A percentile compares a stretch with the other conserved stretches of the same genome.
phyloP scores from a whole-genome alignment of 2,329 filamentous ascomycete genomes.

The Fusarium sacchari region DNA sequence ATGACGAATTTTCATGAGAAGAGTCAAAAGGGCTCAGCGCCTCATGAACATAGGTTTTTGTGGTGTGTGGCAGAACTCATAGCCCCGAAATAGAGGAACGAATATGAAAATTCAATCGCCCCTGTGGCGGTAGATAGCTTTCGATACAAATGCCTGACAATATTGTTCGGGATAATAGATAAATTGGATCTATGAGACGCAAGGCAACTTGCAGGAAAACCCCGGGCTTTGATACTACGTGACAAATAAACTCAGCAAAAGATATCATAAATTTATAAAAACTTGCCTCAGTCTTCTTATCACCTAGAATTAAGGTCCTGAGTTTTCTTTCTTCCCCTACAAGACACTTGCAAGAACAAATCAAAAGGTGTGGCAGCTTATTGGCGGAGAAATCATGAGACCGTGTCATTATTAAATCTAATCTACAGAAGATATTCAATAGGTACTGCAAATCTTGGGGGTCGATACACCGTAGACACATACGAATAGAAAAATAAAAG shows the following conservation, averaged over 20 bases:
- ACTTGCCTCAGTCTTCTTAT: too few relatives aligned
- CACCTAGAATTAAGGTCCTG: too few relatives aligned
- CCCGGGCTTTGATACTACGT: too few relatives aligned
- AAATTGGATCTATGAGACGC: not conserved
- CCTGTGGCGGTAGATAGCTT: not conserved
- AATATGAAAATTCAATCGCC: not conserved
- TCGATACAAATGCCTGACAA: not conserved
- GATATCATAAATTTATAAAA: too few relatives aligned
- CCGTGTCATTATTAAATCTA: conserved; percentile 36
- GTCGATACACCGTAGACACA: conserved; percentile 9
- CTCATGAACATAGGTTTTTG: not conserved
- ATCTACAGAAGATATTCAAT: conserved; percentile 16
- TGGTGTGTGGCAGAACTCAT: not conserved
- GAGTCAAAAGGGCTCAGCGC: not conserved
- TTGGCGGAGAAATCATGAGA: conserved; percentile 7
- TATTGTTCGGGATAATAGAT: not conserved
- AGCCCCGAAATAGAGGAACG: not conserved
- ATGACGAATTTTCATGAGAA: not conserved
- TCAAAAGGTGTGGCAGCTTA: not conserved
- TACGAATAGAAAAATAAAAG: not conserved
- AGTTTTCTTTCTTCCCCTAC: too few relatives aligned
- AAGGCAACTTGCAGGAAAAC: not conserved
- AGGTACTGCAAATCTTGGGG: conserved; percentile 8
- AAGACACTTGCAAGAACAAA: too few relatives aligned
- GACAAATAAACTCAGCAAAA: too few relatives aligned